Percentiles rank a stretch among this genome's conserved stretches.
Evolutionary conservation across 106 monocot species (phyloP).

Genomic region (Allium fistulosum): DNA sequence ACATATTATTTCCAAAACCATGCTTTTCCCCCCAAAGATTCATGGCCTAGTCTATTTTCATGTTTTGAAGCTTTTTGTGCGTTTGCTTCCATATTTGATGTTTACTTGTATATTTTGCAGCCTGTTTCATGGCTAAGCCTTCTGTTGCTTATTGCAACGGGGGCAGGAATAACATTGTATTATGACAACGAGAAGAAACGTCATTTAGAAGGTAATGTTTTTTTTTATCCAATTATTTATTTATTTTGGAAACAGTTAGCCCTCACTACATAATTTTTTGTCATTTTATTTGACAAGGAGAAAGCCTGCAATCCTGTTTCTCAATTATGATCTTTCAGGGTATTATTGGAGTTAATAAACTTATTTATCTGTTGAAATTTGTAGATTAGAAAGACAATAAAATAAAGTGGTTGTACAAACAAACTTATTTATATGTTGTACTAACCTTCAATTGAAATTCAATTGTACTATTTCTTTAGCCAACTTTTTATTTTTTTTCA

Average conservation of each 20-base stretch:
- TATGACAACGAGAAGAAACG: conserved; percentile 90
- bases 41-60: neutral
- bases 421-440: no score
- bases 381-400: no score
- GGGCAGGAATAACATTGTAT: conserved; percentile 73
- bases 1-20: neutral
- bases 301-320: no score
- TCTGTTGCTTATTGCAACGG: conserved; percentile 75
- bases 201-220: conserved; percentile 81
- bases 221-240: neutral
- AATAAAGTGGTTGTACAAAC: no score
- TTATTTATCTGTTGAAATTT: no score
- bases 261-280: no score
- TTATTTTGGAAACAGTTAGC: neutral
- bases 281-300: no score
- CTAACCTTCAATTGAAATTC: no score
- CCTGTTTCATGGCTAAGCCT: conserved; percentile 94
- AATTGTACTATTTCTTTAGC: no score
- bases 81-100: neutral
- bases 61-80: neutral
- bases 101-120: conserved; percentile 31
- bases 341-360: no score
- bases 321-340: no score
- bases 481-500: no score
- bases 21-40: neutral